Conservation (phyloP, 768 basidiomycete species). For the Paxillus rubicundulus region DNA sequence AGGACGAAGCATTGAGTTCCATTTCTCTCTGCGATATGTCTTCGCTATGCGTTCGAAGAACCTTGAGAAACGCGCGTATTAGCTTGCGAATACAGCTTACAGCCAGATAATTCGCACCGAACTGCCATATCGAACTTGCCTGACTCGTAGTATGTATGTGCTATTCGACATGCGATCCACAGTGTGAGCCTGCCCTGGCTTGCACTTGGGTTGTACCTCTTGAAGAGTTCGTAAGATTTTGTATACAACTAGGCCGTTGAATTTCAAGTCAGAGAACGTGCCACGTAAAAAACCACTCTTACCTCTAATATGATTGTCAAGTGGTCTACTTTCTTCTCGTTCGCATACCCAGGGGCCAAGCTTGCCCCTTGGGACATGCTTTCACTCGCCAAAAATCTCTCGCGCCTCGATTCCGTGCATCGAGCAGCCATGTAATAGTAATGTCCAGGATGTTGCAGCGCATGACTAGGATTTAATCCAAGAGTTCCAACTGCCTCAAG, state of each 20-base stretch:
- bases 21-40: slow-evolving; percentile 83
- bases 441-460: slow-evolving; percentile 81
- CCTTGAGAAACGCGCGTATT: slow-evolving; percentile 37
- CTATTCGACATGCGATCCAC: slow-evolving; percentile 91
- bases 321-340: slow-evolving; percentile 94
- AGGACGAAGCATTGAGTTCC: slow-evolving; percentile 71
- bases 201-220: slow-evolving; percentile 56
- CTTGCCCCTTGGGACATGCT: slow-evolving; percentile 34
- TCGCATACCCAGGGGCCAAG: slow-evolving; percentile 69
- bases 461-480: slow-evolving; percentile 76
- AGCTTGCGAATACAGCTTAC: neutral
- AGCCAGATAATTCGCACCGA: slow-evolving; percentile 46
- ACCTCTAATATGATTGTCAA: slow-evolving; percentile 81
- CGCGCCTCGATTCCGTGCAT: slow-evolving; percentile 75
- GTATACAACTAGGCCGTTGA: slow-evolving; percentile 71
- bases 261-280: slow-evolving; percentile 4
- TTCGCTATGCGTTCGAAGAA: slow-evolving; percentile 93
- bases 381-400: slow-evolving; percentile 62
- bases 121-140: slow-evolving; percentile 87
- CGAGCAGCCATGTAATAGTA: slow-evolving; percentile 89
- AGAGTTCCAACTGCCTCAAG: slow-evolving; percentile 58
- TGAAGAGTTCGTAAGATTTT: slow-evolving; percentile 92
- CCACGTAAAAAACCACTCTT: slow-evolving; percentile 3
- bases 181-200: slow-evolving; percentile 79
- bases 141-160: slow-evolving; percentile 76